Percentiles rank a stretch among this genome's conserved stretches.
Evolutionary conservation across 371 early-diverging fungal genomes (phyloP).

Genomic region (Nematocida ausubeli): DNA sequence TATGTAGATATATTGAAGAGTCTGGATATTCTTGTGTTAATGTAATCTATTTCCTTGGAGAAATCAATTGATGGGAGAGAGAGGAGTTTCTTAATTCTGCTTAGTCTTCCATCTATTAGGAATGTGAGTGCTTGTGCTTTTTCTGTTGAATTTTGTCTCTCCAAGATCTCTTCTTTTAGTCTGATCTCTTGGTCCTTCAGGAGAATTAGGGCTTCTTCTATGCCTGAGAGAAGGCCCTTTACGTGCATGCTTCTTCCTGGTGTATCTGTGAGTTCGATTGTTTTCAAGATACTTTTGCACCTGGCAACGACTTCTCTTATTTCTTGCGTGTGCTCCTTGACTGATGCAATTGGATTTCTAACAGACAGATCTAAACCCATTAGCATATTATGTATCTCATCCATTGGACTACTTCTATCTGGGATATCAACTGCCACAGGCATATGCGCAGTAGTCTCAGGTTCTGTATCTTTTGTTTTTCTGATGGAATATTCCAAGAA

Average conservation of each 20-base stretch:
- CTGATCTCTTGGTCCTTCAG: constrained; percentile 13
- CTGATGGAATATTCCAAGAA: too few relatives aligned
- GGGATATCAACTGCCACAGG: background rate
- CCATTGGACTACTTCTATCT: background rate
- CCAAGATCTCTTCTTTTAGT: background rate
- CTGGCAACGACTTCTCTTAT: background rate
- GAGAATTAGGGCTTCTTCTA: constrained; percentile 27
- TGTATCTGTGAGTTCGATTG: background rate
- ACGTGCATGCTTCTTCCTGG: background rate
- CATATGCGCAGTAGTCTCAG: background rate
- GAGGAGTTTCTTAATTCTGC: background rate
- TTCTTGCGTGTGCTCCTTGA: background rate
- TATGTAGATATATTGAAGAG: constrained; percentile 13
- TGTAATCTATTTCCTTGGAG: background rate
- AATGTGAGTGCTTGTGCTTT: background rate
- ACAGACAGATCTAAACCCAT: background rate
- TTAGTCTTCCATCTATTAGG: background rate
- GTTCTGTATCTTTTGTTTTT: background rate
- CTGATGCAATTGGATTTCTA: background rate
- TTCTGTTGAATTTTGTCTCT: background rate
- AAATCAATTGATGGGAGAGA: background rate
- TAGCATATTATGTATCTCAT: background rate
- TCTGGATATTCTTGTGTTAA: constrained; percentile 18
- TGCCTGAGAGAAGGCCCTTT: background rate
- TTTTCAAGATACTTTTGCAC: background rate